Base-by-base conservation (phyloP, 2,329 filamentous ascomycete genomes). In the Nannizzia gypsea region DNA sequence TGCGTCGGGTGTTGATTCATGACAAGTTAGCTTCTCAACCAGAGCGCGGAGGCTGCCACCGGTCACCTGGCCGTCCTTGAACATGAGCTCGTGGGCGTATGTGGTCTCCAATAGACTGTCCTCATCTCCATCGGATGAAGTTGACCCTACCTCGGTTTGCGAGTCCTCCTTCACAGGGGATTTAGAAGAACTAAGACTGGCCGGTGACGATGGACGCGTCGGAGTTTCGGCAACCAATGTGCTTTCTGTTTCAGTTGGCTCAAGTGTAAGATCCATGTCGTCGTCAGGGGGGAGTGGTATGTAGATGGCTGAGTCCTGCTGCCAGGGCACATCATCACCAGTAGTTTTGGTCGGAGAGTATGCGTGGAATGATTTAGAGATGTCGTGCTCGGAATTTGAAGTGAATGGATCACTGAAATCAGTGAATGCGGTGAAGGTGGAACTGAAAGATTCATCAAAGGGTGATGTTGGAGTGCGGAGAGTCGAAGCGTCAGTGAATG, bases 51-150 rank as follows among this genome's bases (percentile, higher is more conserved):
- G 80, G 2, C 90, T 95, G 13, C 93, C 93, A 54, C 93, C 93
- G 46, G 89, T 89, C n/a, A 99, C 86, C 63, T 95, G 88, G 1
- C 92, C 91, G 66, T 97, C 92, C 72, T 95, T 95, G 76, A 95
- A 96, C 68, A 96, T 85, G 55, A 99, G 80, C 70, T 99, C 92
- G 68, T 96, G 89, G 0, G 90, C 89, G 68, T 83, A 96, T 0
- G 91, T 96, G 74, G 88, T 95, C 70, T 91, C 89, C n/a, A 96
- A 77, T n/a, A 96, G 77, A 67, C 86, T 87, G 3, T 83, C 86
- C 70, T 96, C 90, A 38, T 89, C 85, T 11, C 81, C 89, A 59
- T 95, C 90, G 3, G 80, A 83, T n/a, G 83, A 76, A 1, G 82
- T 28, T 20, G 80, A 0, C 83, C 83, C 60, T 77, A 78, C 69